Base-by-base conservation (phyloP, 352 stramenopile genomes). In the Phytopythium helicoides region DNA sequence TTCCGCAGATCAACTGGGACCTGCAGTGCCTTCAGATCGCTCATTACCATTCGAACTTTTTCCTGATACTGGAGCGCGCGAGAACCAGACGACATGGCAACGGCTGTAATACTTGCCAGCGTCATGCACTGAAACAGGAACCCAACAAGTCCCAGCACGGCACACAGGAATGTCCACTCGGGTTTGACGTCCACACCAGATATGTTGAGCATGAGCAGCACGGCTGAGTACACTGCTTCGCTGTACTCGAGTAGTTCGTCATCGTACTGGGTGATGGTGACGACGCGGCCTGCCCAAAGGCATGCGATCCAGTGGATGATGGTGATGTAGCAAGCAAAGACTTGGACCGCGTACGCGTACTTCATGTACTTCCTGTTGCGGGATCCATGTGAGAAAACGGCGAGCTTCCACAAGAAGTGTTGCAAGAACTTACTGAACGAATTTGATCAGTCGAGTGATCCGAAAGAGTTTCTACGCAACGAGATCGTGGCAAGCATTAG, bases 271-370 rank as follows among this genome's bases (percentile, higher is more conserved):
- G 45, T 53, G 10, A 58, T 21, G 19, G 73, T 28, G 10, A 86
- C 26, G 44, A 76, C 52, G 23, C 47, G 69, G 2, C 70, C 62
- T 10, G 58, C 66, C 71, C 73, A 85, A 6, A 83, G 56, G 39
- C 75, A 86, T 50, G 72, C 75, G 25, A 84, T 67, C 75, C 75
- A 86, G 58, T 86, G 75, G 52, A 83, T 76, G 6, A 82, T 28
- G 26, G 75, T 82, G 45, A 86, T 68, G 52, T 82, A 86, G 47
- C 67, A 64, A 5, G 64, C 59, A 45, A 81, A 71, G 1, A 79
- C 70, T 58, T 86, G 75, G n/a, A 71, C 31, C 16, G 72, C 64
- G 40, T 86, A 86, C 34, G 71, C 74, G 40, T 73, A 86, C 42
- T 74, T 75, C 67, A 86, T 74, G 52, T 86, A 80, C 55, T 84